Evolutionary conservation across 306 rosid genomes (phyloP), one percentile per base, ranked within the genome.

Genomic region (Castanospermum australe): DNA sequence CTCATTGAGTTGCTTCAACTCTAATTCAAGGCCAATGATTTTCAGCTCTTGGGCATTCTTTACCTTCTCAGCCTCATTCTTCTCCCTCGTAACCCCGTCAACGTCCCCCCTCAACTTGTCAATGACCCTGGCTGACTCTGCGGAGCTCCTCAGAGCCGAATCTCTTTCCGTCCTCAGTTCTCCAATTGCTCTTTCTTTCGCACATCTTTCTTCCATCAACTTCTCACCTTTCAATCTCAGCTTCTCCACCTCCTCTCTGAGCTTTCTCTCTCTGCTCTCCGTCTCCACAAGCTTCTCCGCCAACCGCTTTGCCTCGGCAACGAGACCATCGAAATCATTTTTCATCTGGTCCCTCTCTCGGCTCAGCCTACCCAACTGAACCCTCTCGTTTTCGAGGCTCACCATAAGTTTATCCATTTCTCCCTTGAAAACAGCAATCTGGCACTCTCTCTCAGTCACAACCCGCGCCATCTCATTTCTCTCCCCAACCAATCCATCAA

Each of bases 311-410:
- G 61, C 67, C 78, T 87, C 88, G n/a, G 35, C 35, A 8, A 74
- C 62, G 12, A 77, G 42, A 3, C 47, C 57, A 42, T 62, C 79
- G 4, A 77, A 51, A 11, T 83, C 78, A 0, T 9, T 38, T 72
- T 57, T 86, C 64, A 86, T 14, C 61, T 6, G 36, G 36, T 91
- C 98, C 73, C 82, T 89, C 85, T 91, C 93, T 9, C 32, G 35
- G 21, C 66, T 67, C n/a, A 87, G 78, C 32, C 70, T 4, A 17
- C 44, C 79, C 76, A 85, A 10, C 24, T 35, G 38, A 11, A 14
- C 52, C 69, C 71, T 86, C 86, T 85, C 90, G 4, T 24, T 76
- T 51, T 83, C 89, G 18, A 90, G 60, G 8, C 76, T 22, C 20
- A 33, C 38, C 15, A 3, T 12, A 5, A 90, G 79, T 30, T 41